Base-by-base conservation (phyloP, 179 eudicot genomes). In the Beta lomatogona region DNA sequence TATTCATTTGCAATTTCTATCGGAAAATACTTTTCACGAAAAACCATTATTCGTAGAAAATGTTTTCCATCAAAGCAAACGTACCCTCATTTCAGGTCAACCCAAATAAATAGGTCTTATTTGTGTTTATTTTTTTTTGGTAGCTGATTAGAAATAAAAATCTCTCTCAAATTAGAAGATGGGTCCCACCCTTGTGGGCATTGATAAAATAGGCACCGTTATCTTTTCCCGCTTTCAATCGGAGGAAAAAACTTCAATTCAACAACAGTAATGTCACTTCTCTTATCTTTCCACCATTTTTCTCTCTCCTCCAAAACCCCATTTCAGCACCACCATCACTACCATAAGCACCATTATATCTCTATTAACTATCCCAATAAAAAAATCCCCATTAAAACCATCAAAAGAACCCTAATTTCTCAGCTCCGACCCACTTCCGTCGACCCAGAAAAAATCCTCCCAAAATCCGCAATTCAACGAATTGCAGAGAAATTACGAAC, bases 401-500 rank as follows among this genome's bases (percentile, higher is more conserved):
- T 86, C 61, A 28, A 7, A 76, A 65, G 57, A 85, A 80, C 59
- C 87, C 87, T 82, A 73, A 61, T 48, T 54, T 74, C 81, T 10
- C 89, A 84, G 31, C 83, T 79, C 1, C 80, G 16, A 45, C 6
- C 77, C 67, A 45, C 59, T 52, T 19, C 81, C 50, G 73, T 46
- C 41, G 83, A 74, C 59, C 13, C 81, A 46, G 69, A 77, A 52
- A 75, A 81, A 70, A 61, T 88, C 68, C 78, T 90, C 55, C 90
- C 98, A 1, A 82, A 91, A 59, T 94, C 99, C 82, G 96, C 98
- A 83, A 91, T 96, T 83, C 94, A 87, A 66, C 88, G 99, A 54
- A 96, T 96, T 14, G 97, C 98, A 81, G 98, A 94, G 53, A 96
- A 96, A 87, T 92, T 96, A 71, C 93, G 98, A 65, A 83, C 89